Percentiles rank a stretch among this genome's conserved stretches.
Evolutionary conservation across 108 stramenopile genomes (phyloP).

Genomic region (Fistulifera pelliculosa): DNA sequence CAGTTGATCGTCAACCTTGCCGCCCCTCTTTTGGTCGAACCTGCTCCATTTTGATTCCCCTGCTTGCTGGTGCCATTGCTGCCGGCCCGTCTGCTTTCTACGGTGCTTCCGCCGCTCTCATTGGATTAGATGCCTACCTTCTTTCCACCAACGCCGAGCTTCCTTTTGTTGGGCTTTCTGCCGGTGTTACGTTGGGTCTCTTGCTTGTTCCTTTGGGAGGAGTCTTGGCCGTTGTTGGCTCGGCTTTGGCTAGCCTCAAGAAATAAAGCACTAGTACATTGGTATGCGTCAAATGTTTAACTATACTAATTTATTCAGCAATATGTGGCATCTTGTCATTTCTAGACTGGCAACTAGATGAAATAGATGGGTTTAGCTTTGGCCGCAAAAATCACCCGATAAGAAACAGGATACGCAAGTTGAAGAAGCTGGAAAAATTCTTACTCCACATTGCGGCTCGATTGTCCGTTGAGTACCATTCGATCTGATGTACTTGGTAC

Average conservation of each 20-base stretch:
- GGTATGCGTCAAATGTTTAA: too few species aligned
- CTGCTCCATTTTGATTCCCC: slow-evolving; percentile 71
- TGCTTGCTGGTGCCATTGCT: slow-evolving; percentile 66
- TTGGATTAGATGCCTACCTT: slow-evolving; percentile 45
- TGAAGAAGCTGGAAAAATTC: too few species aligned
- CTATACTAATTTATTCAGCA: too few species aligned
- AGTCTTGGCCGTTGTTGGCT: slow-evolving; percentile 51
- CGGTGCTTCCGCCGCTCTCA: slow-evolving; percentile 39
- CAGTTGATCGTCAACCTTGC: slow-evolving; percentile 74
- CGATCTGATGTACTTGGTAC: too few species aligned
- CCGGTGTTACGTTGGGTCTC: slow-evolving; percentile 50
- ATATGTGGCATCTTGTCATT: too few species aligned
- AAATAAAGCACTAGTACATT: background rate
- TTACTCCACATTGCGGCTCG: too few species aligned
- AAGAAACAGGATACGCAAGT: too few species aligned
- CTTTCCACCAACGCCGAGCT: slow-evolving; percentile 52
- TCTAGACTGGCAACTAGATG: too few species aligned
- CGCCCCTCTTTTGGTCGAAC: slow-evolving; percentile 69
- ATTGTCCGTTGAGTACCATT: too few species aligned
- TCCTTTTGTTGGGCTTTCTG: slow-evolving; percentile 69
- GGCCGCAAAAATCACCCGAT: too few species aligned
- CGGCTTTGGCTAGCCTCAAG: slow-evolving; percentile 60
- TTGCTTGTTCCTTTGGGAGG: slow-evolving; percentile 59
- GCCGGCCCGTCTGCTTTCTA: slow-evolving; percentile 69
- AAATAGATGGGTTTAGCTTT: too few species aligned